These are phyloP conservation scores for Torulaspora gathmanii DNA, from an alignment of 805 yeast genomes.

Conservation along the genomic window DNA sequence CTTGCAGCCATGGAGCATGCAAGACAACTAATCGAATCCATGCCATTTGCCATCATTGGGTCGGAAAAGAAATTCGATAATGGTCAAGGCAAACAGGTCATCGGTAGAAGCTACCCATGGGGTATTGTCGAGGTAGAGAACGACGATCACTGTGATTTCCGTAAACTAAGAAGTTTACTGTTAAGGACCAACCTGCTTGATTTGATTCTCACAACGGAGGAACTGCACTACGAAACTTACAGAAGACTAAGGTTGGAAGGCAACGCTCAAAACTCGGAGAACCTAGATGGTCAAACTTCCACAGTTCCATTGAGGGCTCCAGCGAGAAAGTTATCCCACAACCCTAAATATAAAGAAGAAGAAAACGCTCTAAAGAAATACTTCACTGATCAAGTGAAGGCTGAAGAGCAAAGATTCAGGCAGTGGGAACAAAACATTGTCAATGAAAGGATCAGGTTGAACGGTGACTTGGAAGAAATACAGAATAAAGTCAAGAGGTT, in stretches of 20 bases:
- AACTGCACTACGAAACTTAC: slow-evolving; percentile 72
- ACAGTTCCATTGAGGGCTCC: slow-evolving; percentile 39
- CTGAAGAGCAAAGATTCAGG: slow-evolving; percentile 94
- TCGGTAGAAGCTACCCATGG: slow-evolving; percentile 88
- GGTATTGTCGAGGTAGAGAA: slow-evolving; percentile 85
- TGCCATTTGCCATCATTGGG: slow-evolving; percentile 85
- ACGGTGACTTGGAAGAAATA: slow-evolving; percentile 87
- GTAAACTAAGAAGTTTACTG: slow-evolving; percentile 70
- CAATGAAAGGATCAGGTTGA: slow-evolving; percentile 88
- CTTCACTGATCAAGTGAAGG: slow-evolving; percentile 94
- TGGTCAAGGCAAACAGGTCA: slow-evolving; percentile 56
- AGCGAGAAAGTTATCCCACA: slow-evolving; percentile 53
- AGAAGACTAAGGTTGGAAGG: slow-evolving; percentile 67
- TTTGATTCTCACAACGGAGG: slow-evolving; percentile 72
- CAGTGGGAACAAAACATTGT: slow-evolving; percentile 98
- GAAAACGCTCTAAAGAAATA: slow-evolving; percentile 90
- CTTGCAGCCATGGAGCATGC: slow-evolving; percentile 75
- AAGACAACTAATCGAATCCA: slow-evolving; percentile 69
- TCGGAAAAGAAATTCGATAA: slow-evolving; percentile 66
- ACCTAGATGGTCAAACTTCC: slow-evolving; percentile 30
- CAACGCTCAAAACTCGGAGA: slow-evolving; percentile 29
- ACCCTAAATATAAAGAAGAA: slow-evolving; percentile 94
- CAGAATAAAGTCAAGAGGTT: slow-evolving; percentile 68
- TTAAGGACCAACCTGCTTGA: slow-evolving; percentile 82
- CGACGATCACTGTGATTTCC: slow-evolving; percentile 79